phyloP scores from a whole-genome alignment of 164 flowering plant species.

The Saururus chinensis region DNA sequence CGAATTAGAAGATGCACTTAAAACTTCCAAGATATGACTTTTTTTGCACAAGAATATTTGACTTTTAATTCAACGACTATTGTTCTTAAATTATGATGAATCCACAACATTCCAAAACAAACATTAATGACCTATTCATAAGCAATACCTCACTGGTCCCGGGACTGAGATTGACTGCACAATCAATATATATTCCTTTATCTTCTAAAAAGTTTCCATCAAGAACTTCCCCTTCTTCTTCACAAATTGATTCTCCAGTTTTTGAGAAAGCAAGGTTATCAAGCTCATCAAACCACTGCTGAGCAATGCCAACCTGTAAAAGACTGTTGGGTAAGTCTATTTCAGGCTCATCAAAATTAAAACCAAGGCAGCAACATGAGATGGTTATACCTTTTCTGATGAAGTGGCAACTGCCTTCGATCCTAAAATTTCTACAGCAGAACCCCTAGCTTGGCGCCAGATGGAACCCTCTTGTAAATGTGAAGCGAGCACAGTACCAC shows the following conservation, averaged over 20 bases:
- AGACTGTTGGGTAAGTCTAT: neutral
- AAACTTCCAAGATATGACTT: too few species aligned
- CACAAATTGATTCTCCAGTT: conserved; percentile 23
- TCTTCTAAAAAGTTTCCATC: conserved; percentile 22
- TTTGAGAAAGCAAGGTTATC: conserved; percentile 53
- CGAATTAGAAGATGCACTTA: too few species aligned
- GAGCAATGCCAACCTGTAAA: conserved; percentile 78
- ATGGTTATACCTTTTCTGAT: conserved; percentile 40
- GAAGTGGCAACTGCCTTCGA: conserved; percentile 26
- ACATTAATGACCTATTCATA: too few species aligned
- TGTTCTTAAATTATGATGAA: neutral
- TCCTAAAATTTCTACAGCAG: conserved; percentile 52
- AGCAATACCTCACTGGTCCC: conserved; percentile 80
- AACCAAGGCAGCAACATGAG: neutral
- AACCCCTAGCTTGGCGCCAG: conserved; percentile 89
- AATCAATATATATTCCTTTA: conserved; percentile 26
- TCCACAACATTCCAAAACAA: neutral
- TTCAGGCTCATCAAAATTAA: conserved; percentile 1
- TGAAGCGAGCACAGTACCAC: conserved; percentile 58
- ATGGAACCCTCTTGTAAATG: conserved; percentile 61
- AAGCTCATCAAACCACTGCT: conserved; percentile 87
- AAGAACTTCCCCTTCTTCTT: conserved; percentile 20
- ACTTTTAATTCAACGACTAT: too few species aligned
- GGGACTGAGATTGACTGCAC: conserved; percentile 66
- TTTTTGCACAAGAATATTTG: too few species aligned